A percentile compares a stretch with the other conserved stretches of the same genome.
These are phyloP conservation scores for Alternaria brassicae DNA, from an alignment of 2,329 filamentous ascomycete genomes.

Conservation along the genomic window DNA sequence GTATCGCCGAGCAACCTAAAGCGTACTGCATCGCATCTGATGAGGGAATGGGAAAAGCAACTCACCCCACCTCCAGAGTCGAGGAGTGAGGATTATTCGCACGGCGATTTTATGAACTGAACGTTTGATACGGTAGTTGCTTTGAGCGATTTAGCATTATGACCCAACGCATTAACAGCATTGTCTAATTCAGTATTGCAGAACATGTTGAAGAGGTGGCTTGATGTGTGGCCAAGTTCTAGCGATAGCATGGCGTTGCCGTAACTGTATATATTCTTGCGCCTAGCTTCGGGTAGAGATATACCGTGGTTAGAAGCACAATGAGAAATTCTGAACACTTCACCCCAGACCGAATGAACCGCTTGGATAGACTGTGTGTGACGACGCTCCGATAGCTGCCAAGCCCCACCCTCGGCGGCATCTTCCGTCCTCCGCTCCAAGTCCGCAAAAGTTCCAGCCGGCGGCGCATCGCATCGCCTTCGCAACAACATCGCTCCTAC, in stretches of 20 bases:
- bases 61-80: slow-evolving; percentile 61
- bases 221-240: slow-evolving; percentile 26
- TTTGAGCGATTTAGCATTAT: slow-evolving; percentile 27
- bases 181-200: slow-evolving; percentile 33
- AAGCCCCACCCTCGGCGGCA: slow-evolving; percentile 31
- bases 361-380: not conserved
- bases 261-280: slow-evolving; percentile 17
- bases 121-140: slow-evolving; percentile 7
- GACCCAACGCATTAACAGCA: slow-evolving; percentile 42
- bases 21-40: slow-evolving; percentile 80
- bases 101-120: slow-evolving; percentile 44
- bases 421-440: slow-evolving; percentile 42
- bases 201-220: slow-evolving; percentile 24
- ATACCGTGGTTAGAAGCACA: slow-evolving; percentile 16
- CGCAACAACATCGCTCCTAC: slow-evolving; percentile 9
- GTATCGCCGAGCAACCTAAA: slow-evolving; percentile 79
- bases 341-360: not conserved
- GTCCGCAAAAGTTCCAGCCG: slow-evolving; percentile 44
- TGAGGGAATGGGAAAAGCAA: slow-evolving; percentile 90
- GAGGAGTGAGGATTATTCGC: slow-evolving; percentile 38
- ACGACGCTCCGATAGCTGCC: slow-evolving; percentile 12
- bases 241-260: slow-evolving; percentile 23
- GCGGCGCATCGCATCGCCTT: slow-evolving; percentile 20
- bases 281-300: slow-evolving; percentile 18
- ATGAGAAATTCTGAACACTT: slow-evolving; percentile 15